Evolutionary conservation across 352 stramenopile genomes (phyloP).

Genomic region (Phytophthora nicotianae): DNA sequence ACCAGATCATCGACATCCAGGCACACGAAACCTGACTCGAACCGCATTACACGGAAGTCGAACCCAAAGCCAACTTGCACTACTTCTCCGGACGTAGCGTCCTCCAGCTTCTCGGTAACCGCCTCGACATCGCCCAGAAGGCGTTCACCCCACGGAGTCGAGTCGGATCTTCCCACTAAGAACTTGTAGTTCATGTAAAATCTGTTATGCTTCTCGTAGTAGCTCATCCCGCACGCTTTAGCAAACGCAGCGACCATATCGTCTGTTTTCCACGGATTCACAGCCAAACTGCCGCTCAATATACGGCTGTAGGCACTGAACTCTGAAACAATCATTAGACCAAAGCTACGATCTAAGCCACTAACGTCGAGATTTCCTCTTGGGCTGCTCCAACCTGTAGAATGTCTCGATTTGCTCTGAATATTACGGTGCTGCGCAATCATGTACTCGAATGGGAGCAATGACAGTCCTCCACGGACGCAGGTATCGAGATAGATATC

Average conservation of each 20-base stretch:
- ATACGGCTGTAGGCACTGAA: constrained; percentile 97
- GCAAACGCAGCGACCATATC: constrained; percentile 78
- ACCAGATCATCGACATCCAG: constrained; percentile 92
- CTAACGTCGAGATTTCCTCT: constrained; percentile 27
- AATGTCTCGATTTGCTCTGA: constrained; percentile 36
- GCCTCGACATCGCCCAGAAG: constrained; percentile 95
- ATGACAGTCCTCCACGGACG: constrained; percentile 64
- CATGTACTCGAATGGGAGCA: constrained; percentile 83
- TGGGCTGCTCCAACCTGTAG: constrained; percentile 35
- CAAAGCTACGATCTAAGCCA: constrained; percentile 49
- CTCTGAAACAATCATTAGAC: constrained; percentile 95
- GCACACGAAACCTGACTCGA: constrained; percentile 93
- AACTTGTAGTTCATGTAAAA: constrained; percentile 89
- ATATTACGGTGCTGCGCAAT: constrained; percentile 64
- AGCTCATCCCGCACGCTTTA: constrained; percentile 75
- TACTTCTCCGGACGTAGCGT: constrained; percentile 58
- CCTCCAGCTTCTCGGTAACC: constrained; percentile 50
- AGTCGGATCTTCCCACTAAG: constrained; percentile 72
- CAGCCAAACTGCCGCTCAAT: constrained; percentile 94
- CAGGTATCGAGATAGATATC: constrained; percentile 79
- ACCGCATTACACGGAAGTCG: constrained; percentile 95
- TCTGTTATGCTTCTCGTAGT: constrained; percentile 75
- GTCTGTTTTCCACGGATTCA: constrained; percentile 98
- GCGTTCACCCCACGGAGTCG: constrained; percentile 92
- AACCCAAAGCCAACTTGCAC: constrained; percentile 95